Base-by-base conservation (phyloP, 345 rosid genomes). In the Brassica carinata region DNA sequence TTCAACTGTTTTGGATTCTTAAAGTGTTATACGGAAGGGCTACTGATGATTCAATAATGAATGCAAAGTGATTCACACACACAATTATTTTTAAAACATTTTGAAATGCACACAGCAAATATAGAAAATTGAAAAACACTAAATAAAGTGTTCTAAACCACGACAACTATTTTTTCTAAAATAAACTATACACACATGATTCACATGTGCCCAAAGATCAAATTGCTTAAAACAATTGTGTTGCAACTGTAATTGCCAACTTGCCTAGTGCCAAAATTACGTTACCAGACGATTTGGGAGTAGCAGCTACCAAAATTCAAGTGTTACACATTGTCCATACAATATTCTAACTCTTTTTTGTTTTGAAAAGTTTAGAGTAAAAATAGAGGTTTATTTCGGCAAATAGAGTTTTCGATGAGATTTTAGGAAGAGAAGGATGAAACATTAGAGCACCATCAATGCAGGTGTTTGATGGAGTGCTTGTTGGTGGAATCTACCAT, bases 171-270 rank as follows among this genome's bases (percentile, higher is more conserved):
- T 48, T 48, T 48, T 48, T 13, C 55, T 48, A 14, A 48, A 48
- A 13, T 3, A 48, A 48, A 48, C 5, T 43, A 48, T 48, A 48
- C 10, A 63, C 19, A 4, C 67, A 14, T 14, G 40, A 64, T 30
- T 30, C 10, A 64, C 67, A 64, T 30, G 67, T 64, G 68, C 68
- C 68, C 68, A n/a, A 30, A 64, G 9, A 14, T 31, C 68, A 64
- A 30, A 64, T 5, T 64, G 9, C 40, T 64, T 36, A 17, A 64
- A 30, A n/a, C 19, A 64, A 11, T 64, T 40, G 67, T 64, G 67
- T 29, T 63, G 9, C 38, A 15, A 43, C n/a, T 29, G 18, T 9
- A 29, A 14, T 10, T 7, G 68, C 68, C 40, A 64, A 7, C 43
- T 48, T 48, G 55, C 55, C 55, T 13, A 48, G 55, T 48, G 55